A percentile compares a stretch with the other conserved stretches of the same genome.
phyloP scores from a whole-genome alignment of 495 filamentous ascomycete species.

The Pseudomonodictys pantanalensis region DNA sequence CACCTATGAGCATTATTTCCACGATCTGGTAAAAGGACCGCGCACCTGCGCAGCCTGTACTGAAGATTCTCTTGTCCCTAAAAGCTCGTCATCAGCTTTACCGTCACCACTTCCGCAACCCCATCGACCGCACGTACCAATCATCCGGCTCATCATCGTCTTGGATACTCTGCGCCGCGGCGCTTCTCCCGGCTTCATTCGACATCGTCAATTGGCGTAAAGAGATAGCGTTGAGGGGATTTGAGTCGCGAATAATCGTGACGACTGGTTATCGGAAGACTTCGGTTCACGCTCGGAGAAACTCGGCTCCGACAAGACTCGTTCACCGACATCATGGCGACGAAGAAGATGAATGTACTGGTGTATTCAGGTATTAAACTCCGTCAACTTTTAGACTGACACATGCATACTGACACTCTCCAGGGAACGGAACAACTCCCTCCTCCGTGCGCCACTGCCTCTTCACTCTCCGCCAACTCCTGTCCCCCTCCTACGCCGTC shows the following conservation, averaged over 20 bases:
- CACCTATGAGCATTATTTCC: neutral
- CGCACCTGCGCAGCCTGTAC: slow-evolving; percentile 89
- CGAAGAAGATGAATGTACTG: slow-evolving; percentile 75
- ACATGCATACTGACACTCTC: slow-evolving; percentile 13
- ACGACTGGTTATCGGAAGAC: neutral
- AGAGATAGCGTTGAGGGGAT: neutral
- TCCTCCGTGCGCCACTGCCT: slow-evolving; percentile 88
- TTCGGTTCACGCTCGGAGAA: slow-evolving; percentile 22
- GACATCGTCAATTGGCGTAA: slow-evolving; percentile 44
- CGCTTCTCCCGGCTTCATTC: slow-evolving; percentile 45
- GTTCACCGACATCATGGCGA: slow-evolving; percentile 50
- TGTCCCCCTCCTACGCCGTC: slow-evolving; percentile 93
- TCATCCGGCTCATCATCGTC: slow-evolving; percentile 92
- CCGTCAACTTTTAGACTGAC: neutral
- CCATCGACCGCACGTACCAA: slow-evolving; percentile 59
- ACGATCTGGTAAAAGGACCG: slow-evolving; percentile 31
- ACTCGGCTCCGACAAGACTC: slow-evolving; percentile 13
- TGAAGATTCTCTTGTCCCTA: slow-evolving; percentile 96
- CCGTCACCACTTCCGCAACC: neutral
- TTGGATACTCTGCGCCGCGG: slow-evolving; percentile 46
- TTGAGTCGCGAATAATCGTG: neutral
- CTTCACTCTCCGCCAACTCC: slow-evolving; percentile 79
- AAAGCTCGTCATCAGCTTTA: slow-evolving; percentile 26
- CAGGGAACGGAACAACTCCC: slow-evolving; percentile 79
- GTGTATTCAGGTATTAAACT: slow-evolving; percentile 71